Base-by-base conservation (phyloP, 2,329 filamentous ascomycete species). In the Diaporthe australafricana region DNA sequence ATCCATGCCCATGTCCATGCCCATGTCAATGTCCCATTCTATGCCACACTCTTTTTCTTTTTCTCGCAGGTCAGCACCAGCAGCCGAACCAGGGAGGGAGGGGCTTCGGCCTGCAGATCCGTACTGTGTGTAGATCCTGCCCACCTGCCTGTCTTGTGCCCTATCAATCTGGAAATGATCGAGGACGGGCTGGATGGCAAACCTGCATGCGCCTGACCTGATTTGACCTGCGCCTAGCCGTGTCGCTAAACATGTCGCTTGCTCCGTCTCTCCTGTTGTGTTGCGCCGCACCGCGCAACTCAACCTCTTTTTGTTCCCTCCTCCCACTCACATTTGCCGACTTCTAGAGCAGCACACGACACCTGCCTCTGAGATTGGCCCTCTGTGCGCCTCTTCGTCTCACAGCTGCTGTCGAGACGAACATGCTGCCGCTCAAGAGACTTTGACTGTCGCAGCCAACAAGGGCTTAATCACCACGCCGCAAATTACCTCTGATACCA, bases 91-190 rank as follows among this genome's bases (percentile, higher is more conserved):
- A 63, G 12, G 60, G 20, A 63, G 57, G 42, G 57, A 62, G 25
- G 60, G 60, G 60, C 60, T 22, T n/a, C 25, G n/a, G 42, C 60
- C 45, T 65, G 57, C 57, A 63, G 57, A 63, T 57, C 55, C 55
- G 6, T 42, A 38, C 7, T 25, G 35, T 57, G 35, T 57, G 55
- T 35, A 57, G 55, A 60, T 63, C 57, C 57, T 48, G 57, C 57
- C 57, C 42, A 25, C 57, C 53, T 11, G 20, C 11, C 45, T 42
- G 38, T 62, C 56, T 32, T 30, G 56, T 62, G 56, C 56, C 56
- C 56, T 35, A 17, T 63, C 25, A 11, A 14, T 42, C 32, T 40
- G 35, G 53, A 40, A 57, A 57, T 40, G 35, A 57, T 40, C 32
- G 22, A 57, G 35, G 38, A 11, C 11, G 2, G 53, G 32, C 12